Evolutionary conservation across 106 monocot genomes (phyloP).

Genomic region (Apostasia shenzhenica): DNA sequence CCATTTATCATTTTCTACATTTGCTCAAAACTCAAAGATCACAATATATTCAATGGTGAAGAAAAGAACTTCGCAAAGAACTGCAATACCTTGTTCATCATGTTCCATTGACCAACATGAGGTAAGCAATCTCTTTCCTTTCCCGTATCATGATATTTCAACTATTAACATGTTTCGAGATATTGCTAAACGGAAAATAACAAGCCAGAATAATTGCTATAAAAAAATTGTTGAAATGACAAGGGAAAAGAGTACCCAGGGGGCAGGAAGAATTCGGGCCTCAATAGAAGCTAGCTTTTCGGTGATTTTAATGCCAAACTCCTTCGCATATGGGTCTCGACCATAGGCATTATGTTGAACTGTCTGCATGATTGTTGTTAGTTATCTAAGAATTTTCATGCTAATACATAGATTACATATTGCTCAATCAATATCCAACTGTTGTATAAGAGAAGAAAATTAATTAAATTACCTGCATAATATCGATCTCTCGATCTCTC

Average conservation of each 20-base stretch:
- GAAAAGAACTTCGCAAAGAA: not conserved
- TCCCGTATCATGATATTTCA: slow-evolving; percentile 92
- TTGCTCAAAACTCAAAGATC: not conserved
- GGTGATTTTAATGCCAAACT: slow-evolving; percentile 90
- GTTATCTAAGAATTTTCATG: not conserved
- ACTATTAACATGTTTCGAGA: slow-evolving; percentile 15
- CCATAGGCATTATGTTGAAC: slow-evolving; percentile 84
- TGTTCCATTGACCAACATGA: slow-evolving; percentile 97
- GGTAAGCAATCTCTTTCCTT: slow-evolving; percentile 79
- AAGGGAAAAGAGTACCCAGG: slow-evolving; percentile 32
- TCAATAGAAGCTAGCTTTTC: slow-evolving; percentile 84
- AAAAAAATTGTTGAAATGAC: not conserved
- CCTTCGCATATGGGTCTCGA: slow-evolving; percentile 74
- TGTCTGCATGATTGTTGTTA: slow-evolving; percentile 44
- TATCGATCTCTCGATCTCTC: slow-evolving; percentile 58
- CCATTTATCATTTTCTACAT: slow-evolving; percentile 86
- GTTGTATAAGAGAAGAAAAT: no score
- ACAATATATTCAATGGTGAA: not conserved
- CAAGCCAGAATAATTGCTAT: not conserved
- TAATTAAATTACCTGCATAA: slow-evolving; percentile 45
- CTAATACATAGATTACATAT: no score
- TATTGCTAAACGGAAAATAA: not conserved
- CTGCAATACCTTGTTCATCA: slow-evolving; percentile 91
- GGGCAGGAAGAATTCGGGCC: slow-evolving; percentile 86
- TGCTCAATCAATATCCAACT: no score